Conservation (phyloP, 345 rosid genomes). For the Eucalyptus cloeziana region DNA sequence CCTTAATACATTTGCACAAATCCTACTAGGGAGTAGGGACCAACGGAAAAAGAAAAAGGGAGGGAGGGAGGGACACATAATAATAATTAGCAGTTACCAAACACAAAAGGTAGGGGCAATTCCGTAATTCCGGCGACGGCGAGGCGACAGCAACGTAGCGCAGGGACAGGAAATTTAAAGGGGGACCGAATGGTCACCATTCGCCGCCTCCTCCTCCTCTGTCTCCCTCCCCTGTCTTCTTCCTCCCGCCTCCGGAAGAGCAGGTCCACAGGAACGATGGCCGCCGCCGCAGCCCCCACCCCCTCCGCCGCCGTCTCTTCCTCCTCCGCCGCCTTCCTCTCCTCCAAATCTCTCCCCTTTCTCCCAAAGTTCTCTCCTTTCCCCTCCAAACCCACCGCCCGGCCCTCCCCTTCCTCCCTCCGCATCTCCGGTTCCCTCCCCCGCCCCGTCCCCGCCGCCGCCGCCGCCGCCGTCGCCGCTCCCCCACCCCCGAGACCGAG, state of each 20-base stretch:
- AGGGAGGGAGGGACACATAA: background rate
- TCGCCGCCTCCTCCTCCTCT: background rate
- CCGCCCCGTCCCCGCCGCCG: conserved; percentile 6
- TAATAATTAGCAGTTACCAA: background rate
- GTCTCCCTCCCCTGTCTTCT: background rate
- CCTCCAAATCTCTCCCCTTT: background rate
- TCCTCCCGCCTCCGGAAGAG: background rate
- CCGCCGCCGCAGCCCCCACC: background rate
- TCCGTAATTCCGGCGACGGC: background rate
- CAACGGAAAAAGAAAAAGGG: background rate
- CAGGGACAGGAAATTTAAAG: background rate
- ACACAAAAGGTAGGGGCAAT: background rate
- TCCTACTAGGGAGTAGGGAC: background rate
- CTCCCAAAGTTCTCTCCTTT: background rate
- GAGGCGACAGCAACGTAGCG: background rate
- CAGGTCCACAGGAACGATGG: background rate
- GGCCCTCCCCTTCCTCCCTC: background rate
- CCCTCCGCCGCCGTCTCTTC: conserved; percentile 4
- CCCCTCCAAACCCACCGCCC: background rate
- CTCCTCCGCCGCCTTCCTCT: background rate
- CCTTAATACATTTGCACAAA: too few species aligned
- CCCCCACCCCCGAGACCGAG: background rate
- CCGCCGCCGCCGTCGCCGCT: conserved; percentile 10
- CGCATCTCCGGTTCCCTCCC: conserved; percentile 11
- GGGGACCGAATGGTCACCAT: background rate